Conservation (phyloP, 768 basidiomycete genomes). For the Tylopilus sp. region DNA sequence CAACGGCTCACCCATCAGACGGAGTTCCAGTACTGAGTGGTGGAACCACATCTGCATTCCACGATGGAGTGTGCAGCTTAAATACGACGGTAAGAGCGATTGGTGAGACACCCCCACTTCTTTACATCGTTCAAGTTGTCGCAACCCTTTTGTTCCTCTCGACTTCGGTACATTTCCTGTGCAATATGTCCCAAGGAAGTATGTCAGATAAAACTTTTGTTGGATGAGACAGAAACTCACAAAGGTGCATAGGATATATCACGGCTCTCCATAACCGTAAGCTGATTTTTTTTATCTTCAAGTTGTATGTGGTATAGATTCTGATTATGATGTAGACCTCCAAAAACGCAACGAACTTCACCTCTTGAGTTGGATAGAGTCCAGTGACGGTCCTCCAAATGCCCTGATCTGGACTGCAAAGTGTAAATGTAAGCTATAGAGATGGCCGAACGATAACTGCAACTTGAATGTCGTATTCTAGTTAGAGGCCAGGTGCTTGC, state of each 20-base stretch:
- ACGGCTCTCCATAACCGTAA: conserved; percentile 47
- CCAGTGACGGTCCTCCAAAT: conserved; percentile 39
- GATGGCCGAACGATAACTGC: too few relatives aligned
- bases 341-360: conserved; percentile 31
- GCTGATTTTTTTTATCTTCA: conserved; percentile 11
- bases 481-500: conserved; percentile 50
- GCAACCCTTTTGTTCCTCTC: neutral
- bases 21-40: neutral
- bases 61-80: conserved; percentile 17
- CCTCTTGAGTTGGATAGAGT: conserved; percentile 42
- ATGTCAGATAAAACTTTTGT: conserved; percentile 1
- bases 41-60: conserved; percentile 1
- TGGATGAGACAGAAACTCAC: conserved; percentile 8
- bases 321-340: conserved; percentile 30
- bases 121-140: neutral
- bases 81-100: conserved; percentile 16
- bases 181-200: conserved; percentile 23
- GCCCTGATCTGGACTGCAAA: conserved; percentile 47
- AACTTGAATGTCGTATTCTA: conserved; percentile 27
- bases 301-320: neutral
- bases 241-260: conserved; percentile 25
- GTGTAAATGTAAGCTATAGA: conserved; percentile 49
- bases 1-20: neutral
- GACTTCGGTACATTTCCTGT: neutral
- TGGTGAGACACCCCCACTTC: neutral